phyloP scores from a whole-genome alignment of 257 asterid species.

The Oldenlandia corymbosa region DNA sequence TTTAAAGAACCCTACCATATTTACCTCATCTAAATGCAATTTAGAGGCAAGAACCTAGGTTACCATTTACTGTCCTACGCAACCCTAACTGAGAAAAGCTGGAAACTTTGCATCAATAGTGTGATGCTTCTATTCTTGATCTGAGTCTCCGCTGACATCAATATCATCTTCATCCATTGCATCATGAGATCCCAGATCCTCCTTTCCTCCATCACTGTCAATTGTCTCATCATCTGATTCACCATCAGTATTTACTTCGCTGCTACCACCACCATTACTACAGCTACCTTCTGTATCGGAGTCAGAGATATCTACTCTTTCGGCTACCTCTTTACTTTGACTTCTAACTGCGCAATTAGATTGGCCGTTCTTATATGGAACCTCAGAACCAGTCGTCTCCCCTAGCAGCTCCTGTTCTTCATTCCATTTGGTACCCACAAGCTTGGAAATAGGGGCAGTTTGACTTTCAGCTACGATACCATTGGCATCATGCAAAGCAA shows the following conservation, averaged over 20 bases:
- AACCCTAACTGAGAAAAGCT: background rate
- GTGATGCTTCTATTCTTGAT: slow-evolving; percentile 22
- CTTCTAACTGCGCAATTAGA: slow-evolving; percentile 47
- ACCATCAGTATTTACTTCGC: slow-evolving; percentile 25
- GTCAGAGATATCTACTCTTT: slow-evolving; percentile 32
- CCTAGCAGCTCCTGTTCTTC: slow-evolving; percentile 53
- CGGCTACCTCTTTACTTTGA: slow-evolving; percentile 33
- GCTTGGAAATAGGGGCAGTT: slow-evolving; percentile 34
- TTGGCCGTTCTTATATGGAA: slow-evolving; percentile 67
- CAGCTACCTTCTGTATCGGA: slow-evolving; percentile 59
- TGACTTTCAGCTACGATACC: slow-evolving; percentile 66
- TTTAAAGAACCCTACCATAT: background rate
- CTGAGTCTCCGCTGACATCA: slow-evolving; percentile 51
- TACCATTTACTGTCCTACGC: slow-evolving; percentile 1
- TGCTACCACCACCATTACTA: slow-evolving; percentile 29
- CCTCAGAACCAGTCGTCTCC: slow-evolving; percentile 69
- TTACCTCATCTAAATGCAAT: background rate
- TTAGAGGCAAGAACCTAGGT: background rate
- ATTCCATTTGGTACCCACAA: slow-evolving; percentile 30
- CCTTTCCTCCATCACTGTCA: slow-evolving; percentile 33
- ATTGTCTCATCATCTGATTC: slow-evolving; percentile 55
- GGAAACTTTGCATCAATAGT: background rate
- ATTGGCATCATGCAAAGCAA: slow-evolving; percentile 44
- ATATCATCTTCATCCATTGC: slow-evolving; percentile 49
- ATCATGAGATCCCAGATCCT: slow-evolving; percentile 21